Conservation (phyloP, 2,329 filamentous ascomycete genomes). For the Exophiala viscosa region DNA sequence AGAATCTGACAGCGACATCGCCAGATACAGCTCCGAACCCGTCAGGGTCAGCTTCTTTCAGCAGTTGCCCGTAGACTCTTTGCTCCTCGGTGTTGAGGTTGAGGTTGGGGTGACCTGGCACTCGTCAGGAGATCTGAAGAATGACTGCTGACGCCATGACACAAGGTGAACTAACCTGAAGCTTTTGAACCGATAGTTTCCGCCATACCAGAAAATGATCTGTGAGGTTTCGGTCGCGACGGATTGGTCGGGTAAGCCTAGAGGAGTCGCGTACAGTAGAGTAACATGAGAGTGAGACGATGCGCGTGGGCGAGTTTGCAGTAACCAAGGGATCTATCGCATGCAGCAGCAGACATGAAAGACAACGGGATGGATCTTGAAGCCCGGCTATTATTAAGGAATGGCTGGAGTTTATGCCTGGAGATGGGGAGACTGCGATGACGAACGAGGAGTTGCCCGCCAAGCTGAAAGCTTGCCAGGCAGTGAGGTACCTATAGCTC, state of each 20-base stretch:
- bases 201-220: slow-evolving; percentile 17
- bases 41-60: slow-evolving; percentile 87
- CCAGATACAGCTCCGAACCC: slow-evolving; percentile 90
- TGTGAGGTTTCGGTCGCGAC: slow-evolving; percentile 6
- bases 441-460: slow-evolving; percentile 15
- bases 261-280: neutral
- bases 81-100: slow-evolving; percentile 92
- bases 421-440: slow-evolving; percentile 12
- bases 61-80: slow-evolving; percentile 86
- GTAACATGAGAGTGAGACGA: slow-evolving; percentile 3
- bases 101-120: slow-evolving; percentile 58
- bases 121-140: too few species aligned
- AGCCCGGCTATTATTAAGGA: slow-evolving; percentile 7
- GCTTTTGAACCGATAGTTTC: slow-evolving; percentile 26
- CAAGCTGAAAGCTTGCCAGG: neutral
- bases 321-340: neutral
- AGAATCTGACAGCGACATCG: slow-evolving; percentile 94
- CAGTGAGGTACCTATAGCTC: too few species aligned
- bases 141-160: neutral
- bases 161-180: slow-evolving; percentile 21
- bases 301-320: neutral
- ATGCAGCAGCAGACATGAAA: neutral
- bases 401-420: slow-evolving; percentile 14
- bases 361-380: neutral
- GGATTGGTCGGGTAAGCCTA: slow-evolving; percentile 7